phyloP scores from a whole-genome alignment of 163 green algal species.

The Scenedesmus sp. region DNA sequence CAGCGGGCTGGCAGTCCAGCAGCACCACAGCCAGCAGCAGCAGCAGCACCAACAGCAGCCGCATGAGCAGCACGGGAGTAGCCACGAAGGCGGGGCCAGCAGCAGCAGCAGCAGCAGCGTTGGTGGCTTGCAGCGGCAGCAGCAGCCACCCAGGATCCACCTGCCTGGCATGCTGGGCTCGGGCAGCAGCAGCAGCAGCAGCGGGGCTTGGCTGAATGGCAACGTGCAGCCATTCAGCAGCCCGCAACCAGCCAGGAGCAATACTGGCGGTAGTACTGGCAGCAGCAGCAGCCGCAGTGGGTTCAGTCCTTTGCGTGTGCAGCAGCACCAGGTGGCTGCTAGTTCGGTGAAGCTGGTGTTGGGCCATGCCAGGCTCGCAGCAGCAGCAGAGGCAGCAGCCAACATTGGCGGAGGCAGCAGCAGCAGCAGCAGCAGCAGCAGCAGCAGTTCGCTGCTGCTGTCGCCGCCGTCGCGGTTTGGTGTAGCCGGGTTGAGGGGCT shows the following conservation, averaged over 20 bases:
- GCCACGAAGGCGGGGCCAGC: too few relatives aligned
- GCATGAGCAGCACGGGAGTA: neutral
- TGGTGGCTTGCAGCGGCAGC: neutral
- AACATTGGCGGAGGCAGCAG: too few relatives aligned
- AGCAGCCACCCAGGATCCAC: neutral
- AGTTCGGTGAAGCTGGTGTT: conserved; percentile 22
- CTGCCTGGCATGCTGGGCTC: neutral
- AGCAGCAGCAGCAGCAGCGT: neutral
- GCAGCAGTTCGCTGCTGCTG: neutral
- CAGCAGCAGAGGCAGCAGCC: neutral
- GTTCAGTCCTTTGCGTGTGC: neutral
- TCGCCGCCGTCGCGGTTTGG: conserved; percentile 29
- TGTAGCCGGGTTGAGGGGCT: conserved; percentile 13
- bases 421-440: neutral
- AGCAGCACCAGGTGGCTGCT: conserved; percentile 20
- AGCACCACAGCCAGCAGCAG: neutral
- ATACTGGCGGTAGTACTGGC: neutral
- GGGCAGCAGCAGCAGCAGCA: neutral
- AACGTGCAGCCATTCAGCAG: neutral
- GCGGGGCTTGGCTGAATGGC: neutral
- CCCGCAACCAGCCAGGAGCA: conserved; percentile 4
- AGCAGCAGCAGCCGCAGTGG: conserved; percentile 16
- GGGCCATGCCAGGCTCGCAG: conserved; percentile 15
- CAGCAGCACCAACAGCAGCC: neutral
- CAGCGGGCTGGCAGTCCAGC: neutral